Evolutionary conservation across 352 stramenopile genomes (phyloP), one percentile per base, ranked within the genome.

Genomic region (Salisapilia sapeloensis): DNA sequence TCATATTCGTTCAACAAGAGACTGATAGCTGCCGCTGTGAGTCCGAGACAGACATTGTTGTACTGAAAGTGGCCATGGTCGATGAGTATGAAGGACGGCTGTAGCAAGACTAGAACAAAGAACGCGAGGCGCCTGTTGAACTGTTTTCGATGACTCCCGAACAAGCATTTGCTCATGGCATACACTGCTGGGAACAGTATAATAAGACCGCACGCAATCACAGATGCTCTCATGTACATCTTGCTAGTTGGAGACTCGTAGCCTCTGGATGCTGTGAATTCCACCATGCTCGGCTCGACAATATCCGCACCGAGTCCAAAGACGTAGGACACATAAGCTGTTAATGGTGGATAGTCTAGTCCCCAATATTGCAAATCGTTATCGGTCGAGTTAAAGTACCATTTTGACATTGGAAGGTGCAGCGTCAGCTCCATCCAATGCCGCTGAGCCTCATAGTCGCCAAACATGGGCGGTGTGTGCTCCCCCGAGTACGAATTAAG

Each of bases 1-100:
- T 93, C 76, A 40, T 83, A 62, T 25, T 71, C 60, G 11, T 56
- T 43, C 29, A 82, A 40, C 24, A 92, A 69, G n/a, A 85, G 50
- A 17, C 56, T 72, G 11, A 84, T 55, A 2, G 64, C 52, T 14
- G 85, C 52, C 12, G 62, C 56, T 13, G 72, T 83, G 40, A 89
- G 67, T n/a, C 92, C 94, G n/a, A 99, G 50, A n/a, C 83, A 94
- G 2, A 98, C 79, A 35, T 92, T 94, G 51, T 98, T 98, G 65
- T 99, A 99, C 80, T 91, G 94, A 54, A 98, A 99, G 54, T 99
- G 94, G n/a, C 93, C 93, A 49, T 99, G 92, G 51, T 98, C 93
- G 42, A 99, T 95, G 7, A 98, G 60, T 33, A 98, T 41, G 4
- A 97, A 39, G 9, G 75, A 54, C 1, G 94, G 94, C 44, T 92